A percentile compares a stretch with the other conserved stretches of the same genome.
Conservation (phyloP, 2,329 filamentous ascomycete genomes). For the Phialocephala subalpina region DNA sequence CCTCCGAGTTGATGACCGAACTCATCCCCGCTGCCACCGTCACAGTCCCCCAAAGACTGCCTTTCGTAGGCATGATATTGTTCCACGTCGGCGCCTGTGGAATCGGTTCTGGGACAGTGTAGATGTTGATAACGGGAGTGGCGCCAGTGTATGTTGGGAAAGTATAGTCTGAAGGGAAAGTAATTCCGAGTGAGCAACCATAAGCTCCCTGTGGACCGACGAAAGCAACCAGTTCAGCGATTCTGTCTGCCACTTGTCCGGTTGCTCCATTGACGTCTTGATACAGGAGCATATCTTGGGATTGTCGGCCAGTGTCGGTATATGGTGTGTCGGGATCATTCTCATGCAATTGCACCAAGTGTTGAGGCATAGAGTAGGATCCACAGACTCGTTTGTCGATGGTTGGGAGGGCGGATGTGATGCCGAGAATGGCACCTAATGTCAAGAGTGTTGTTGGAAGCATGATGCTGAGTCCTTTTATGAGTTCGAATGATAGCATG, state of each 20-base stretch:
- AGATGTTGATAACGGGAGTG: constrained; percentile 21
- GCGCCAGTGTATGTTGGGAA: constrained; percentile 2
- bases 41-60: constrained; percentile 19
- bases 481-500: background rate
- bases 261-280: constrained; percentile 1
- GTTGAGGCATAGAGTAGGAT: background rate
- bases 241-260: background rate
- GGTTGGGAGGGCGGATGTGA: constrained; percentile 6
- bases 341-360: background rate
- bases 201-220: background rate
- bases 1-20: constrained; percentile 15
- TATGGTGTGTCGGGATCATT: background rate
- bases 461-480: constrained; percentile 6
- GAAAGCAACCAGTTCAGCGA: background rate
- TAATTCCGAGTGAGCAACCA: background rate
- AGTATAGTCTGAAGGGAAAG: background rate
- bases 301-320: background rate
- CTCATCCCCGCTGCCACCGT: constrained; percentile 16
- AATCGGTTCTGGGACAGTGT: constrained; percentile 12
- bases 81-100: constrained; percentile 17
- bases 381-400: constrained; percentile 1
- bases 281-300: background rate
- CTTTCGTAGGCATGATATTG: constrained; percentile 12
- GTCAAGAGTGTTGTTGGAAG: constrained; percentile 10
- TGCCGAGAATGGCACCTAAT: background rate